Percentiles rank a stretch among this genome's conserved stretches.
These are phyloP conservation scores for Geum urbanum DNA, from an alignment of 306 rosid genomes.

Conservation along the genomic window DNA sequence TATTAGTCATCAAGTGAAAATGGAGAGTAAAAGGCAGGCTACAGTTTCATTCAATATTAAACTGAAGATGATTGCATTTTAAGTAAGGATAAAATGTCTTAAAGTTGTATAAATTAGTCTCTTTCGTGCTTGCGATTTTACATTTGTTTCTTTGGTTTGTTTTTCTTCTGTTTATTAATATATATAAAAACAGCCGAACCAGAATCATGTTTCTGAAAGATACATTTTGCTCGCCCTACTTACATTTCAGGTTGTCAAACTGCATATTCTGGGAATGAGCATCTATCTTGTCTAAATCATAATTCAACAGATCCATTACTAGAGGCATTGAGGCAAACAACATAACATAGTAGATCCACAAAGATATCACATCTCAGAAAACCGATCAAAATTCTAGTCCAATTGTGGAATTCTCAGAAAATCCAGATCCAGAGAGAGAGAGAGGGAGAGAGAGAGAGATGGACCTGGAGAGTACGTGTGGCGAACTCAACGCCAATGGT, in stretches of 20 bases:
- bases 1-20: neutral
- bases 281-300: neutral
- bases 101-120: neutral
- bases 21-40: neutral
- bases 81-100: neutral
- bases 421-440: constrained; percentile 18
- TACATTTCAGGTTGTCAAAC: neutral
- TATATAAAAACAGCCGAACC: too few species aligned
- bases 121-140: neutral
- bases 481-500: constrained; percentile 97
- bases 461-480: constrained; percentile 88
- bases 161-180: neutral
- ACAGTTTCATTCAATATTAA: neutral
- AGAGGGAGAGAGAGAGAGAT: constrained; percentile 5
- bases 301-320: neutral
- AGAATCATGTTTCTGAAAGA: neutral
- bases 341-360: constrained; percentile 17
- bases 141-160: neutral
- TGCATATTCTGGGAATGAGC: neutral
- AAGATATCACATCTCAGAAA: neutral
- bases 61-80: neutral
- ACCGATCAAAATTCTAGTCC: neutral
- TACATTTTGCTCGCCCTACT: neutral
- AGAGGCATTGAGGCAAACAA: neutral
- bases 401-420: neutral